These are phyloP conservation scores for Termitomyces sp. DNA, from an alignment of 768 basidiomycete species.

Conservation along the genomic window DNA sequence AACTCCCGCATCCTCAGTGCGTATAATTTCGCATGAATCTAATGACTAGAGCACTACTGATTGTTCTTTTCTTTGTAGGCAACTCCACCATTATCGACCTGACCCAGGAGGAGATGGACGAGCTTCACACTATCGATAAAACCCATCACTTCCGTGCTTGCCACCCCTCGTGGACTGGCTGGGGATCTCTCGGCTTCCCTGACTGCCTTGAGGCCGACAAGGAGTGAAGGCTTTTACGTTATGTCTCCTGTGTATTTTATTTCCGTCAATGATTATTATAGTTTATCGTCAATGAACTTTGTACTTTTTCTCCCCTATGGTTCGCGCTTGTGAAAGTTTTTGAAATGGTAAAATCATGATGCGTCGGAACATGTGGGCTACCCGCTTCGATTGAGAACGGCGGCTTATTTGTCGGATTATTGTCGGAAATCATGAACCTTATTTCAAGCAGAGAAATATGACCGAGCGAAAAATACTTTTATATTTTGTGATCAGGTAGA, in stretches of 20 bases:
- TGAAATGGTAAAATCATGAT: neutral
- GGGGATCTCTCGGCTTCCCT: slow-evolving; percentile 15
- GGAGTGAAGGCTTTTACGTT: neutral
- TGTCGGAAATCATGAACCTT: neutral
- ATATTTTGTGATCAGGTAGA: no score
- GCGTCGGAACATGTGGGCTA: neutral
- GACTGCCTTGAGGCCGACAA: slow-evolving; percentile 15
- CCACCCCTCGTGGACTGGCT: slow-evolving; percentile 39
- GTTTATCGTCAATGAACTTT: neutral
- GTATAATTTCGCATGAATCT: slow-evolving; percentile 12
- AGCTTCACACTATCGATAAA: slow-evolving; percentile 57
- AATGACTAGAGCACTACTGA: neutral
- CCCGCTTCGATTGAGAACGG: no score
- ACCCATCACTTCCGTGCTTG: slow-evolving; percentile 60
- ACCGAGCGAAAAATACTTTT: no score
- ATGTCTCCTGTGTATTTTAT: neutral
- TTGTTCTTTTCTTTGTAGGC: slow-evolving; percentile 23
- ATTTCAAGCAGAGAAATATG: no score
- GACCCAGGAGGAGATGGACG: slow-evolving; percentile 52
- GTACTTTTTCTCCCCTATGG: no score
- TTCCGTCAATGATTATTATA: neutral
- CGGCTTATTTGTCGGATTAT: neutral
- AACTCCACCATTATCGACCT: slow-evolving; percentile 62
- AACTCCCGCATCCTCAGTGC: slow-evolving; percentile 53
- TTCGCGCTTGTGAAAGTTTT: neutral